These are phyloP conservation scores for Elsinoe necatrix DNA, from an alignment of 2,329 filamentous ascomycete genomes.

Conservation along the genomic window DNA sequence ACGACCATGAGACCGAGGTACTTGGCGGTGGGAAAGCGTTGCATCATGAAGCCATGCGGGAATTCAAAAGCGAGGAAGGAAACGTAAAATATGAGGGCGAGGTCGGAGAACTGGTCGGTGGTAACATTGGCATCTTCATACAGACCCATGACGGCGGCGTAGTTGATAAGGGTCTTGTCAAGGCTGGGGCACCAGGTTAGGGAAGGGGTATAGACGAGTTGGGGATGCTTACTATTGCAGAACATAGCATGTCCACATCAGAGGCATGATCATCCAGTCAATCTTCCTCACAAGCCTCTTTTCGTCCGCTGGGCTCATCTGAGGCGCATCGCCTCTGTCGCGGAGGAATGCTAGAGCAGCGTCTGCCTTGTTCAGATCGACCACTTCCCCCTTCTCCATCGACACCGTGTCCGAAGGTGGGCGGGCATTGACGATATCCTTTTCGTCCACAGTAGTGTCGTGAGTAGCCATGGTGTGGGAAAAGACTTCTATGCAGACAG, in stretches of 20 bases:
- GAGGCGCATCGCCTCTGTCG: conserved; percentile 22
- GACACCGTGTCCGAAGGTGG: neutral
- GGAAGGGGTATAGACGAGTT: neutral
- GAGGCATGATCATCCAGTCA: conserved; percentile 35
- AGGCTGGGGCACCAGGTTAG: neutral
- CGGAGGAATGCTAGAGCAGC: conserved; percentile 28
- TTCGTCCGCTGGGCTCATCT: conserved; percentile 22
- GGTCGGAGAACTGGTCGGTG: conserved; percentile 30
- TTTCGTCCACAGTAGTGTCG: neutral
- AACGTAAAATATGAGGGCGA: conserved; percentile 32
- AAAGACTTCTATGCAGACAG: no score
- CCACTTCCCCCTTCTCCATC: conserved; percentile 22
- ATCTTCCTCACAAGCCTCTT: conserved; percentile 29
- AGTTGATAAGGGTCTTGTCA: conserved; percentile 26
- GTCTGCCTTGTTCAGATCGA: conserved; percentile 25
- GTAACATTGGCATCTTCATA: conserved; percentile 30
- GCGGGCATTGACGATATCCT: neutral
- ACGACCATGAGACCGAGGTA: conserved; percentile 39
- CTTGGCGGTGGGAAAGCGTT: conserved; percentile 46
- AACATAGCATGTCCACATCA: conserved; percentile 34
- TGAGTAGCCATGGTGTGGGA: neutral
- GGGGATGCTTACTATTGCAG: conserved; percentile 27
- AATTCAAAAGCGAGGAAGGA: conserved; percentile 33
- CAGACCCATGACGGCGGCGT: conserved; percentile 37
- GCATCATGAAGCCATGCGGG: conserved; percentile 42